A percentile compares a stretch with the other conserved stretches of the same genome.
Evolutionary conservation across 352 stramenopile species (phyloP).

Genomic region (Blastocystis sp.): DNA sequence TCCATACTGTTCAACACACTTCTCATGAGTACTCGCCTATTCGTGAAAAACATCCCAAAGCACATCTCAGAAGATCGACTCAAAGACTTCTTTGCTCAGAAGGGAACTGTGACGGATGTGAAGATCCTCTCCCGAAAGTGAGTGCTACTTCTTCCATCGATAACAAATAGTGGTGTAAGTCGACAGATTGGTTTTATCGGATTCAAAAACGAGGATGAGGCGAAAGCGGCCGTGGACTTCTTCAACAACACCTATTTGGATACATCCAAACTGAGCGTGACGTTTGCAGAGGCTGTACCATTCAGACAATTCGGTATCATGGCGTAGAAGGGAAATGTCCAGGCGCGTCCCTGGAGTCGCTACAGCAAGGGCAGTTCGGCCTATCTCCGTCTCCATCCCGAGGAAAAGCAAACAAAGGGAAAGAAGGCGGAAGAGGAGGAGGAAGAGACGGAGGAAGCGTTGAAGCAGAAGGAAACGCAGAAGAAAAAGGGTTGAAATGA

Average conservation of each 20-base stretch:
- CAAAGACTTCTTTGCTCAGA: slow-evolving; percentile 70
- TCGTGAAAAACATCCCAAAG: slow-evolving; percentile 74
- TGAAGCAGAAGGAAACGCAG: slow-evolving; percentile 72
- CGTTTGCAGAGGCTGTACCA: slow-evolving; percentile 78
- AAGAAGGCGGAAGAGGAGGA: slow-evolving; percentile 70
- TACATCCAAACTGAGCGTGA: slow-evolving; percentile 81
- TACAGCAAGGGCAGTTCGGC: slow-evolving; percentile 81
- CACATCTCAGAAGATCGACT: slow-evolving; percentile 70
- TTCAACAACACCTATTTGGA: slow-evolving; percentile 84
- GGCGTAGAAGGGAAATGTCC: slow-evolving; percentile 75
- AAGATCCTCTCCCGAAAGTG: slow-evolving; percentile 73
- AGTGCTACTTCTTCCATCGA: slow-evolving; percentile 16
- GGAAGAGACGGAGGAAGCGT: slow-evolving; percentile 64
- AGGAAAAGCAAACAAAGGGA: slow-evolving; percentile 71
- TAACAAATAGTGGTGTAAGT: slow-evolving; percentile 68
- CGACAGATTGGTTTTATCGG: slow-evolving; percentile 79
- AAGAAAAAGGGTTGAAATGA: slow-evolving; percentile 74
- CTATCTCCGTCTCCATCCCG: slow-evolving; percentile 73
- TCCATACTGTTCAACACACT: neutral
- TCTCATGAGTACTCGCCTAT: slow-evolving; percentile 68
- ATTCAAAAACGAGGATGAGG: slow-evolving; percentile 75
- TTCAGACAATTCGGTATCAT: neutral
- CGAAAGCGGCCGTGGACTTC: slow-evolving; percentile 74
- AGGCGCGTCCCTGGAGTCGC: slow-evolving; percentile 82
- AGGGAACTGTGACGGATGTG: slow-evolving; percentile 71